Evolutionary conservation across 2,329 filamentous ascomycete genomes (phyloP), one percentile per base, ranked within the genome.

Genomic region (Colletotrichum gloeosporioides): DNA sequence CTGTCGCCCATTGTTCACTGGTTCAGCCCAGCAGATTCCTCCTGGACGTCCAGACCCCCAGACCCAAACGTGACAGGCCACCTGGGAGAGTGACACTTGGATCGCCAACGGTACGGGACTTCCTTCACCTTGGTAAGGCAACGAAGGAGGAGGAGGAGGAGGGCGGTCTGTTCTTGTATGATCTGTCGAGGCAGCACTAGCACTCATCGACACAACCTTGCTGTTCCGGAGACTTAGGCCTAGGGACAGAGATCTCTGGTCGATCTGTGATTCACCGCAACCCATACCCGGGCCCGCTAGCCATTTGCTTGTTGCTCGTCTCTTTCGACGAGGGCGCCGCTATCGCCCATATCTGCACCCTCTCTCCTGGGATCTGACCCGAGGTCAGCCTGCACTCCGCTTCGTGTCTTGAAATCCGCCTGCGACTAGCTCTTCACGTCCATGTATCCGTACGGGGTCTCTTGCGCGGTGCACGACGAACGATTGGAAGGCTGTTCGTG

Each of bases 21-120:
- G 73, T 65, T 59, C 69, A 73, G 73, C 69, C 44, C 63, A 71
- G 53, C 62, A 73, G 44, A 32, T 73, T 73, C 64, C 34, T 36
- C 39, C n/a, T 44, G 39, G 34, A 65, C 39, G 62, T 55, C 72
- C 27, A 66, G 39, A 13, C 69, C 12, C 31, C 22, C 63, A 10
- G 36, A 49, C 66, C 55, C 25, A 49, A 32, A 62, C 25, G 25
- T 31, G 57, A 34, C 44, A 27, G 27, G 31, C 31, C 31, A 13
- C 31, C 18, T 29, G 55, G 27, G 55, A 27, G 55, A 59, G 55
- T 31, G 53, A 36, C 53, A 29, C 73, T 75, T 31, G 69, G 72
- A 72, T 63, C 61, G 32, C 73, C 63, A 36, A 73, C 39, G 55
- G 22, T 29, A 63, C 55, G 25, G 55, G 13, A 63, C 12, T 36